A percentile compares a stretch with the other conserved stretches of the same genome.
Evolutionary conservation across 257 asterid species (phyloP).

Genomic region (Solanum neorickii): DNA sequence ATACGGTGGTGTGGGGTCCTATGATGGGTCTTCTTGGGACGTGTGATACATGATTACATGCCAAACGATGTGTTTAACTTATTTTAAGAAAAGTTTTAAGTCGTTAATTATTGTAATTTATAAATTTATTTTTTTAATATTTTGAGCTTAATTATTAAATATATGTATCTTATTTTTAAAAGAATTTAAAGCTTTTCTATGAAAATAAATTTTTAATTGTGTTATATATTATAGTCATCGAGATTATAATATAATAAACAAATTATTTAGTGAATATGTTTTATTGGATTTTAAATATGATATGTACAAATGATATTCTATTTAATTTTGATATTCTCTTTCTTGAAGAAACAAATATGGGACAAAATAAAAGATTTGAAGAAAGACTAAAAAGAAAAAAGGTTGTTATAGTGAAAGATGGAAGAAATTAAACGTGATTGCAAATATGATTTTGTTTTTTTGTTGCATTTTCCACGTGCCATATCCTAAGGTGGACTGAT

Average conservation of each 20-base stretch:
- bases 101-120: too few relatives aligned
- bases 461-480: background rate
- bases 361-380: background rate
- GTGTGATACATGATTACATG: background rate
- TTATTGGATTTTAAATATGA: background rate
- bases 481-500: background rate
- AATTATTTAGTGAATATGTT: background rate
- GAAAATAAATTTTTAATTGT: too few relatives aligned
- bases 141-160: too few relatives aligned
- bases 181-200: too few relatives aligned
- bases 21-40: conserved; percentile 15
- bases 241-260: background rate
- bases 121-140: too few relatives aligned
- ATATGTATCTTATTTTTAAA: too few relatives aligned
- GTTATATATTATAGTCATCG: too few relatives aligned
- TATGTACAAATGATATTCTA: background rate
- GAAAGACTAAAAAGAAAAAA: background rate
- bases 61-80: background rate
- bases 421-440: background rate
- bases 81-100: background rate
- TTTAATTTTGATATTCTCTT: background rate
- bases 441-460: background rate
- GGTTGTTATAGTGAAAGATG: background rate
- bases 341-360: background rate
- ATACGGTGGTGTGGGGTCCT: background rate